phyloP scores from a whole-genome alignment of 257 asterid species.

The Mitragyna speciosa region DNA sequence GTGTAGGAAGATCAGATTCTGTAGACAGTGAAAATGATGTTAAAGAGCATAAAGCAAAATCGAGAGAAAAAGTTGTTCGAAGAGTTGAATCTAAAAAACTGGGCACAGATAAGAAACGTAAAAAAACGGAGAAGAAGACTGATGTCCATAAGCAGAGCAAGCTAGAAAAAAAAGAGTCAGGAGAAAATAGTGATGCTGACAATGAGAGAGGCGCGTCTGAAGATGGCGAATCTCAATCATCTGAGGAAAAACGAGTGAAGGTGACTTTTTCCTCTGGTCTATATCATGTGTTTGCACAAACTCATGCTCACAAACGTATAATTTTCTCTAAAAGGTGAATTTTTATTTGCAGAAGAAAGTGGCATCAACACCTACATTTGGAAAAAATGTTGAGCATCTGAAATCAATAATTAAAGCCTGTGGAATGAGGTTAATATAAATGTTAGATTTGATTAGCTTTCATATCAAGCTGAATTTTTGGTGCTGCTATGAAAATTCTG shows the following conservation, averaged over 20 bases:
- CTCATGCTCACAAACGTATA: background rate
- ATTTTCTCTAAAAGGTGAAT: slow-evolving; percentile 10
- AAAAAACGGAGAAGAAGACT: slow-evolving; percentile 44
- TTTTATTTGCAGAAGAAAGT: slow-evolving; percentile 57
- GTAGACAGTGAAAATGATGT: slow-evolving; percentile 41
- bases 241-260: slow-evolving; percentile 51
- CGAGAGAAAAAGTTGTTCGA: slow-evolving; percentile 46
- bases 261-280: slow-evolving; percentile 28
- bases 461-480: background rate
- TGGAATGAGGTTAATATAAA: slow-evolving; percentile 74
- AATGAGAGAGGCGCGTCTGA: slow-evolving; percentile 55
- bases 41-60: slow-evolving; percentile 36
- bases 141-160: slow-evolving; percentile 50
- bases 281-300: background rate
- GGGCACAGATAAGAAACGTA: slow-evolving; percentile 60
- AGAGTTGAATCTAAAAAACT: slow-evolving; percentile 39
- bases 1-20: slow-evolving; percentile 37
- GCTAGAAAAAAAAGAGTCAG: slow-evolving; percentile 43
- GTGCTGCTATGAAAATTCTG: slow-evolving; percentile 8
- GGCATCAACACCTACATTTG: slow-evolving; percentile 55
- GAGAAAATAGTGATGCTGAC: slow-evolving; percentile 49
- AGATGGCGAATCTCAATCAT: slow-evolving; percentile 52
- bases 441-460: slow-evolving; percentile 14
- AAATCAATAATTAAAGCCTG: slow-evolving; percentile 89
- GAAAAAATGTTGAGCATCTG: slow-evolving; percentile 78